Base-by-base conservation (phyloP, 768 basidiomycete species). In the Coprinopsis marcescibilis region DNA sequence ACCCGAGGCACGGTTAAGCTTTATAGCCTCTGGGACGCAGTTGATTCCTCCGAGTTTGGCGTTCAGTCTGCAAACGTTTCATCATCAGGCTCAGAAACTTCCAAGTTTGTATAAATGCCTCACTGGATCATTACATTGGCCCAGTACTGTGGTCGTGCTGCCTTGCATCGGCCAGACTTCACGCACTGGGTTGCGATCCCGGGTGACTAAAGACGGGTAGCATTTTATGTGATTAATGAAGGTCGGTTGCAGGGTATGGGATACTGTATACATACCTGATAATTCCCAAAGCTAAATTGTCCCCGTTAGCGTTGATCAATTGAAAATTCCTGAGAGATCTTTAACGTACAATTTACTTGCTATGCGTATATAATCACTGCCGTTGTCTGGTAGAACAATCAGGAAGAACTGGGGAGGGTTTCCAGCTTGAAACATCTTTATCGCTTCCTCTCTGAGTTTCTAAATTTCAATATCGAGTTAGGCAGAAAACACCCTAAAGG, bases 141-240 rank as follows among this genome's bases (percentile, higher is more conserved):
- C 59, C 76, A 91, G 50, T 89, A 92, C 51, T 91, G 89, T 0
- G 71, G 59, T 45, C 82, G 89, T 0, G 85, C 88, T 0, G 75
- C 61, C 42, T 58, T 65, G 56, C 83, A 83, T 51, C 89, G 87
- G 4, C 50, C 57, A 2, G 73, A 68, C 62, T 85, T 85, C 46
- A 91, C 51, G 59, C 89, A 91, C 47, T 91, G 89, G 0, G 89
- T 90, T n/a, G n/a, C n/a, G n/a, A n/a, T n/a, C n/a, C n/a, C n/a
- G n/a, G n/a, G n/a, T n/a, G n/a, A n/a, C n/a, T n/a, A n/a, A n/a
- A n/a, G n/a, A n/a, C n/a, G n/a, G n/a, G n/a, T n/a, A n/a, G n/a
- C n/a, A n/a, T n/a, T n/a, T n/a, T n/a, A n/a, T n/a, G n/a, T n/a
- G n/a, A n/a, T n/a, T n/a, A n/a, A n/a, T n/a, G n/a, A n/a, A n/a